Conservation (phyloP, 2,329 filamentous ascomycete species). For the Pseudocercospora pini-densiflorae region DNA sequence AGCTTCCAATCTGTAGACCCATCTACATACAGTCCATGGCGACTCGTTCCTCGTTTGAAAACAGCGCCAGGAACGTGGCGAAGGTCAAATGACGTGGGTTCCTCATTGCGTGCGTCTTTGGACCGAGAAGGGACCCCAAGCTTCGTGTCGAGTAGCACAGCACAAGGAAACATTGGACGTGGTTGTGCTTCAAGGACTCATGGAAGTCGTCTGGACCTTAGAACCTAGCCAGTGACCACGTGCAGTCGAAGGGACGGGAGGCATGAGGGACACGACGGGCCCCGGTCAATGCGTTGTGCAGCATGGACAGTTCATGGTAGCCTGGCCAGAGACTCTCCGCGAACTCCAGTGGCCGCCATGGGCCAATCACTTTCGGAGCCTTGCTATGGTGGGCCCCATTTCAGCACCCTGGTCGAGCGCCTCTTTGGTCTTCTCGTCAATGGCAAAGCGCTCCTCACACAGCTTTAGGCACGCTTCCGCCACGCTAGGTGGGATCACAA, state of each 20-base stretch:
- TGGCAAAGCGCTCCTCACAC: slow-evolving; percentile 41
- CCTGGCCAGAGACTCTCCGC: neutral
- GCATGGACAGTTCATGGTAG: neutral
- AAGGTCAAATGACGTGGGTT: neutral
- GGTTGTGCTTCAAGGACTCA: too few species aligned
- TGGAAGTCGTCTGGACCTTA: too few species aligned
- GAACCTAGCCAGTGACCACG: too few species aligned
- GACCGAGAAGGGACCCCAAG: neutral
- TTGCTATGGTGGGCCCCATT: slow-evolving; percentile 44
- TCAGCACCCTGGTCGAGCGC: slow-evolving; percentile 39
- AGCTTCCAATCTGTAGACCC: neutral
- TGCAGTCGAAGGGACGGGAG: too few species aligned
- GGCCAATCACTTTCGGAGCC: slow-evolving; percentile 37
- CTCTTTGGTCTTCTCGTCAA: slow-evolving; percentile 43
- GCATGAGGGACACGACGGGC: neutral
- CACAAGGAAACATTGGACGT: too few species aligned
- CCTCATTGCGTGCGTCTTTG: neutral
- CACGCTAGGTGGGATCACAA: slow-evolving; percentile 26
- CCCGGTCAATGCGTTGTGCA: neutral
- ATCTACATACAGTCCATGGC: neutral
- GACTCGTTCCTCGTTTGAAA: neutral
- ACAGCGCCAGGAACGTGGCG: neutral
- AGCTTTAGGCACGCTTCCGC: slow-evolving; percentile 41
- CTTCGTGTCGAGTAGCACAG: too few species aligned
- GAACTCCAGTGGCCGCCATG: neutral